Evolutionary conservation across 306 rosid species (phyloP), one percentile per base, ranked within the genome.

Genomic region (Castanea sativa): DNA sequence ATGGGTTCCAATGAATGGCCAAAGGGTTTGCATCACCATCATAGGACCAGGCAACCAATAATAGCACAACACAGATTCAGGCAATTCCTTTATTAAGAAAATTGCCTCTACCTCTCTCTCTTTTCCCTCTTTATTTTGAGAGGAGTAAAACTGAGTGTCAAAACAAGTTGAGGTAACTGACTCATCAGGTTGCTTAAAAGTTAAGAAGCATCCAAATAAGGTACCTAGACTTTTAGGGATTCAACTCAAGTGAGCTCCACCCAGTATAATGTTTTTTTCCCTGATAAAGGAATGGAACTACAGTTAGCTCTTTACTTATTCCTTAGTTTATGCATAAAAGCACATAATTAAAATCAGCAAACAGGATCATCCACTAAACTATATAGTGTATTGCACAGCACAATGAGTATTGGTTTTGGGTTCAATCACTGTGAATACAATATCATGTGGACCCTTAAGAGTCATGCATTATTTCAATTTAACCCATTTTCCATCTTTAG

Each of bases 161-260:
- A 58, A 58, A 57, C 41, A 75, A 49, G 58, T 58, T 55, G 73
- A 67, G 33, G 35, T 20, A 41, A 45, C 33, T 41, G 49, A 61
- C 64, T 53, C 78, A 18, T 71, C 30, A 81, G 12, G 57, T 77
- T 49, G 25, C 35, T 56, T 59, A 61, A 60, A 83, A 59, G 64
- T 35, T 23, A 68, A 41, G n/a, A 23, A 41, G 27, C 55, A 68
- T 30, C 73, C 18, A 67, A 32, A 58, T 27, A n/a, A 45, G 32
- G 73, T 20, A 15, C 71, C 45, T 8, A 9, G 25, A 16, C 23
- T 72, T 71, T 2, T 7, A 57, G 53, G 33, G n/a, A 49, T 67
- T 35, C 71, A 67, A 67, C 43, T 29, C 71, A 67, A 41, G 10
- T 9, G 52, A 59, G 65, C 65, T 59, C 65, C 53, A 19, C 8